phyloP scores from a whole-genome alignment of 83 land plant species.

The Picea abies region DNA sequence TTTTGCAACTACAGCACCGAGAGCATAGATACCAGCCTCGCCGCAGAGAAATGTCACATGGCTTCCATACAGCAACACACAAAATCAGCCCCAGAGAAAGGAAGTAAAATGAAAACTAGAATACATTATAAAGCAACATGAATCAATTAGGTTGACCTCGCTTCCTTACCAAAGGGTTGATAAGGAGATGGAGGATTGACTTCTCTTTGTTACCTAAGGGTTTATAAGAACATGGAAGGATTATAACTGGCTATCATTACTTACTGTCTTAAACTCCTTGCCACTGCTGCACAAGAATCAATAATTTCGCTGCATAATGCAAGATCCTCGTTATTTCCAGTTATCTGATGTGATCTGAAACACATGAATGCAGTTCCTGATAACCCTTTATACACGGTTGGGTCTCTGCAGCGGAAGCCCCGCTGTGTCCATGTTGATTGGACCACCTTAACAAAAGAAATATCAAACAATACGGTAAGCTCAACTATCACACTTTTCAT shows the following conservation, averaged over 20 bases:
- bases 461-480: too few relatives aligned
- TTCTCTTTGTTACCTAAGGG: too few relatives aligned
- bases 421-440: conserved; percentile 53
- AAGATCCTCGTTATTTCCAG: conserved; percentile 51
- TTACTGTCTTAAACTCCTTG: conserved; percentile 29
- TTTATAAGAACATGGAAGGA: not conserved
- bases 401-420: conserved; percentile 29
- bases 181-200: too few relatives aligned
- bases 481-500: too few relatives aligned
- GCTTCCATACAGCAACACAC: conserved; percentile 23
- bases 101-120: not conserved
- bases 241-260: not conserved
- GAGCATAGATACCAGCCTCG: conserved; percentile 69
- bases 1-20: conserved; percentile 69
- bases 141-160: not conserved
- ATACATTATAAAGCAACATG: not conserved
- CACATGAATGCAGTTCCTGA: conserved; percentile 75
- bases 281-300: conserved; percentile 46
- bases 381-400: conserved; percentile 51
- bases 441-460: conserved; percentile 42
- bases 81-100: not conserved
- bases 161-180: not conserved
- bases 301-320: conserved; percentile 48
- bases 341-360: conserved; percentile 52
- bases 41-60: conserved; percentile 74